phyloP scores from a whole-genome alignment of 164 flowering plant genomes.

The Macadamia tetraphylla region DNA sequence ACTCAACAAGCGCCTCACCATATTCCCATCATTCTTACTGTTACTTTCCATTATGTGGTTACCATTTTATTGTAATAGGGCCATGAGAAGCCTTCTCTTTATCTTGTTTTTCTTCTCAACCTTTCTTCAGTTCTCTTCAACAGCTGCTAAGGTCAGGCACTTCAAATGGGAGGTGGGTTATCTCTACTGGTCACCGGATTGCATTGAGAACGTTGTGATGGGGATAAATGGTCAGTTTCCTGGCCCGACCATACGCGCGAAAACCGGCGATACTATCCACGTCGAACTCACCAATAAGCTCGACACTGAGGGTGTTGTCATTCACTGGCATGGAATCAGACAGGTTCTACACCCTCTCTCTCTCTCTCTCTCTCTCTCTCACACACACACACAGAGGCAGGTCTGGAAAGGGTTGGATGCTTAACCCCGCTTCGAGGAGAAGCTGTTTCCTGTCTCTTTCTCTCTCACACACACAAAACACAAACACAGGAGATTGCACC shows the following conservation, averaged over 20 bases:
- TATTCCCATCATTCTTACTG: too few relatives aligned
- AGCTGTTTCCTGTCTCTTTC: too few relatives aligned
- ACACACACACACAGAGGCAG: too few relatives aligned
- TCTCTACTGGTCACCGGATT: conserved; percentile 68
- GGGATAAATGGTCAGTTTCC: conserved; percentile 88
- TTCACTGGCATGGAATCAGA: conserved; percentile 96
- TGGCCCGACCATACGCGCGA: conserved; percentile 77
- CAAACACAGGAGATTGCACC: too few relatives aligned
- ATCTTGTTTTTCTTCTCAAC: conserved; percentile 1
- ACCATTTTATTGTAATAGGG: too few relatives aligned
- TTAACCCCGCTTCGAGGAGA: too few relatives aligned
- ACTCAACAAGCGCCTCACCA: too few relatives aligned
- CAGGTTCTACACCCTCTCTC: conserved; percentile 37
- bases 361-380: background rate
- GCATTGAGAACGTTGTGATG: conserved; percentile 54
- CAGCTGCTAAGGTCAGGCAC: conserved; percentile 34
- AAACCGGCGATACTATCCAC: conserved; percentile 64
- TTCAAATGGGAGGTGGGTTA: conserved; percentile 72
- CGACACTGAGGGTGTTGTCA: conserved; percentile 75
- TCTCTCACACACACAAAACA: background rate
- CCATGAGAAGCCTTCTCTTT: background rate
- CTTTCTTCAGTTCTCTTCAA: background rate
- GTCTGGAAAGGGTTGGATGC: too few relatives aligned
- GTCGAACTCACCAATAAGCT: conserved; percentile 73
- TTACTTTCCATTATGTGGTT: too few relatives aligned